phyloP scores from a whole-genome alignment of 2,329 filamentous ascomycete genomes.

The Talaromyces amestolkiae region DNA sequence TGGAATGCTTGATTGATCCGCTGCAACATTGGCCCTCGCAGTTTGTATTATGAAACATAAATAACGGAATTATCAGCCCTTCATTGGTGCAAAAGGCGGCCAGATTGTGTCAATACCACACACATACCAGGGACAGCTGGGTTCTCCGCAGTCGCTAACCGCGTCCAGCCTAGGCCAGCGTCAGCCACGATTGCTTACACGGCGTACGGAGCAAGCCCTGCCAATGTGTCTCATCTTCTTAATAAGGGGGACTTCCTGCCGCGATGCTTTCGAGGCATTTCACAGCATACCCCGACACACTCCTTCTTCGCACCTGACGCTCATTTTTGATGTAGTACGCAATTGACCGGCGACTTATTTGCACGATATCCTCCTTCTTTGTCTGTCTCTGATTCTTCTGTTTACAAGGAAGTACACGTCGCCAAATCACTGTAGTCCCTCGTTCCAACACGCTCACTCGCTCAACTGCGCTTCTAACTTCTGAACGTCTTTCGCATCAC shows the following conservation, averaged over 20 bases:
- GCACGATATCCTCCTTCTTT: background rate
- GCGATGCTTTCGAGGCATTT: background rate
- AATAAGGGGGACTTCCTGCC: background rate
- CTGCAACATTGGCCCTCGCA: background rate
- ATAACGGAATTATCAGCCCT: background rate
- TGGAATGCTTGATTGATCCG: background rate
- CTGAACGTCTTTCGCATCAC: background rate
- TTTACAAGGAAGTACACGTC: background rate
- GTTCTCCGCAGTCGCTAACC: slow-evolving; percentile 4
- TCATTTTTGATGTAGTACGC: background rate
- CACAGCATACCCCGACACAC: background rate
- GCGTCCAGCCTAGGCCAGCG: background rate
- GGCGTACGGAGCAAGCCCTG: background rate
- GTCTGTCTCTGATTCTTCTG: background rate
- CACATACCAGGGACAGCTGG: background rate
- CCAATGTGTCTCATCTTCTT: background rate
- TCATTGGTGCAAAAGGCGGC: background rate
- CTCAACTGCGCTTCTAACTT: background rate
- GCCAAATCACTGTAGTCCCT: background rate
- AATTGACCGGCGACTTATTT: background rate
- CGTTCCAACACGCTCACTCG: background rate
- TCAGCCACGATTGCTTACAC: slow-evolving; percentile 3
- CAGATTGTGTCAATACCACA: background rate
- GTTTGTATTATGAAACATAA: background rate
- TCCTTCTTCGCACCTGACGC: background rate